Base-by-base conservation (phyloP, 106 monocot genomes). In the Cymbidium sinense region DNA sequence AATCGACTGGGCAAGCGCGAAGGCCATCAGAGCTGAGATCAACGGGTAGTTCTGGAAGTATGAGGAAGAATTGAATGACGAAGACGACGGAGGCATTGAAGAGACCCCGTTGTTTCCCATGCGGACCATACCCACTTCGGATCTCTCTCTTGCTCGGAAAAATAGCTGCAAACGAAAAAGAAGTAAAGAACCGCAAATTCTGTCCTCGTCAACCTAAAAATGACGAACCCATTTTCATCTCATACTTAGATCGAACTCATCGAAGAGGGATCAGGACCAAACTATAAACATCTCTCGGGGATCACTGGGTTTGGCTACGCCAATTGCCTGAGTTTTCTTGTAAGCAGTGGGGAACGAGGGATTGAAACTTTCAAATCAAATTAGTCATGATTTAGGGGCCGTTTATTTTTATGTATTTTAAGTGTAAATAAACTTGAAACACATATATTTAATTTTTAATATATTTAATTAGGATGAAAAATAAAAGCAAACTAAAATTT, bases 1-100 rank as follows among this genome's bases (percentile, higher is more conserved):
- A 75, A 81, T 76, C 75, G 69, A 69, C 50, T 81, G 81, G 44
- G 81, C 81, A 10, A 76, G 65, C 58, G 81, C 28, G 76, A 81
- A 81, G 67, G 76, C 81, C 25, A 70, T 50, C 64, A 81, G 41
- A 76, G 81, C 81, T 13, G 81, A 81, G 50, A 81, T 70, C 31
- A 81, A 34, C 47, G 81, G 81, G 69, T 81, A 81, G 50, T 81
- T 81, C 9, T 81, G 75, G 7, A 81, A 50, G 44, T 76, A 34
- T 28, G 69, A 50, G 3, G 30, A 80, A 21, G 39, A 29, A 30
- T 39, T 20, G 13, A 28, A 39, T 1, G 64, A 51, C 25, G 76
- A 76, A 23, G 55, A 76, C 27, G 41, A 27, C 34, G 64, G 43
- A 39, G 75, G 12, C 5, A 31, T 50, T 3, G 75, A 67, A 23